Evolutionary conservation across 2,329 filamentous ascomycete genomes (phyloP).

Genomic region (Aspergillus niger): DNA sequence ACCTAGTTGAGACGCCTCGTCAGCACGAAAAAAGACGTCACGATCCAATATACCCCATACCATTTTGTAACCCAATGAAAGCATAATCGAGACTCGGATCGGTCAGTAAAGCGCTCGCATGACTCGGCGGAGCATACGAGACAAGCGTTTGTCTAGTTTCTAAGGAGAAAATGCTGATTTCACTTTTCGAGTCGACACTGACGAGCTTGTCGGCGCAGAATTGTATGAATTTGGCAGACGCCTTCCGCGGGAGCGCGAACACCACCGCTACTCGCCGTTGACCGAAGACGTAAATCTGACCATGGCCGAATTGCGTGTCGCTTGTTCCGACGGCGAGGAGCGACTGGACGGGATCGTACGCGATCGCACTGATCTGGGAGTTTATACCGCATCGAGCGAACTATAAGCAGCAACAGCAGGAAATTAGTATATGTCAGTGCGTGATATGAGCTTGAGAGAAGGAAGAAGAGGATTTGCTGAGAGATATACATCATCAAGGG

Average conservation of each 20-base stretch:
- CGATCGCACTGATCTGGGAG: slow-evolving; percentile 72
- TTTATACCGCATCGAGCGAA: slow-evolving; percentile 79
- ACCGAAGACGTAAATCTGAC: slow-evolving; percentile 87
- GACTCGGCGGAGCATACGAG: slow-evolving; percentile 74
- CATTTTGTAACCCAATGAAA: slow-evolving; percentile 77
- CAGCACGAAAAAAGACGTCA: not conserved
- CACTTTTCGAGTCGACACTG: slow-evolving; percentile 81
- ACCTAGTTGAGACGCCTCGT: slow-evolving; percentile 45
- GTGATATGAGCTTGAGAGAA: too few species aligned
- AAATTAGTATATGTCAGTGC: not conserved
- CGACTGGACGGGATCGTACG: slow-evolving; percentile 92
- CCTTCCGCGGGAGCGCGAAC: slow-evolving; percentile 69
- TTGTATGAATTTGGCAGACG: slow-evolving; percentile 74
- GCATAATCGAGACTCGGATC: slow-evolving; percentile 94
- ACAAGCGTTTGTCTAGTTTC: slow-evolving; percentile 67
- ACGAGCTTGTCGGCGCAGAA: slow-evolving; percentile 86
- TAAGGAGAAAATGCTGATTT: slow-evolving; percentile 81
- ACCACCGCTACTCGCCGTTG: slow-evolving; percentile 76
- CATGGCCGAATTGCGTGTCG: slow-evolving; percentile 80
- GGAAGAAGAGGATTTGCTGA: slow-evolving; percentile 10
- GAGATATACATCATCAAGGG: slow-evolving; percentile 71
- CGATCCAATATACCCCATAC: slow-evolving; percentile 30
- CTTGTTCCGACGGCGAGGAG: slow-evolving; percentile 89
- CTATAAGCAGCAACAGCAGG: slow-evolving; percentile 32
- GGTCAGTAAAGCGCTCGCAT: slow-evolving; percentile 71